Conservation (phyloP, 441 rosid genomes). For the Breynia disticha region DNA sequence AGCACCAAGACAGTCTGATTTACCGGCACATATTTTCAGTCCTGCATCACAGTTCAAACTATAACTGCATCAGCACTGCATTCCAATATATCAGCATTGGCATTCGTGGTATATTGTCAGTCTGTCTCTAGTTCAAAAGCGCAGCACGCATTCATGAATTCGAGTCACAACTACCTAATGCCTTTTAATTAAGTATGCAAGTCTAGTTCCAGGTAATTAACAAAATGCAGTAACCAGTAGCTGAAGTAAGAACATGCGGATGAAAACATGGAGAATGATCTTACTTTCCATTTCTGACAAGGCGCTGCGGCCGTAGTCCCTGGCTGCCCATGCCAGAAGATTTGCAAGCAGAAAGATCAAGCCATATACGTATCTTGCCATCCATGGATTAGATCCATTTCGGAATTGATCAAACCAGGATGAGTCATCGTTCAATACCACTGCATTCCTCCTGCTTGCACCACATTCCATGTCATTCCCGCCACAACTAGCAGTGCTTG, state of each 20-base stretch:
- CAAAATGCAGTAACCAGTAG: too few species aligned
- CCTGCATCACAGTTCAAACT: conserved; percentile 33
- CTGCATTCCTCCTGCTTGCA: conserved; percentile 22
- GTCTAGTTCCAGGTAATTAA: too few species aligned
- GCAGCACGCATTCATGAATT: too few species aligned
- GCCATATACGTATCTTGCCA: conserved; percentile 84
- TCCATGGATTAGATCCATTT: conserved; percentile 84
- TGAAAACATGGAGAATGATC: conserved; percentile 6
- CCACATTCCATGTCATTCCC: conserved; percentile 51
- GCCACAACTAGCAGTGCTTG: conserved; percentile 4
- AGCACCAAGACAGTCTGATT: conserved; percentile 66
- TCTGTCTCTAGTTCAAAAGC: too few species aligned
- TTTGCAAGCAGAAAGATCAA: conserved; percentile 71
- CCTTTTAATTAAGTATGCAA: too few species aligned
- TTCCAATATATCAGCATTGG: not conserved
- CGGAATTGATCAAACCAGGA: conserved; percentile 80
- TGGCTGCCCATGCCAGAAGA: conserved; percentile 81
- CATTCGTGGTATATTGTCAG: too few species aligned
- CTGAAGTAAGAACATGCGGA: too few species aligned
- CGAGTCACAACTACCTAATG: too few species aligned
- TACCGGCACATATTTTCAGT: conserved; percentile 60
- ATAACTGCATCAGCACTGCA: conserved; percentile 8
- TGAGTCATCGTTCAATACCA: conserved; percentile 23
- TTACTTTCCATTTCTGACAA: conserved; percentile 62
- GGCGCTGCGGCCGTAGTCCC: conserved; percentile 68